Evolutionary conservation across 2,329 filamentous ascomycete species (phyloP).

Genomic region (Cercospora nicotianae): DNA sequence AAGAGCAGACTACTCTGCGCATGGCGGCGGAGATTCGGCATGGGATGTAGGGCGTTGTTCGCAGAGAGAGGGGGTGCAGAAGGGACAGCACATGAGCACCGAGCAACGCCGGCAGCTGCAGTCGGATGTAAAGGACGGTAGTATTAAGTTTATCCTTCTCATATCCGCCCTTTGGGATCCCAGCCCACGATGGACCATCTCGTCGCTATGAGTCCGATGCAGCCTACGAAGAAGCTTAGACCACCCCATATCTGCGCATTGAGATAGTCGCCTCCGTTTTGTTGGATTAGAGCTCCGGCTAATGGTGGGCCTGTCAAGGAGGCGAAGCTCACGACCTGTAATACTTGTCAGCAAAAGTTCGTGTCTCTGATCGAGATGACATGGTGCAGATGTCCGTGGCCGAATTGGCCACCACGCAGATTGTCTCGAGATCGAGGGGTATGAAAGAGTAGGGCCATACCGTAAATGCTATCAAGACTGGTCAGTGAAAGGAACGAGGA

Average conservation of each 20-base stretch:
- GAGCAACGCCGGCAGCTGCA: background rate
- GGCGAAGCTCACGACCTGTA: conserved; percentile 45
- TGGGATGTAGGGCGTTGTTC: background rate
- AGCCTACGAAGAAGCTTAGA: conserved; percentile 33
- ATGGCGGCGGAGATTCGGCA: background rate
- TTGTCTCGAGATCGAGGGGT: no score
- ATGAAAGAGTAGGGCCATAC: no score
- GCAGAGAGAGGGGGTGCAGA: background rate
- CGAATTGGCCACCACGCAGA: background rate
- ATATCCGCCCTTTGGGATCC: conserved; percentile 33
- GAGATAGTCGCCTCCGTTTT: conserved; percentile 44
- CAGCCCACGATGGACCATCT: conserved; percentile 35
- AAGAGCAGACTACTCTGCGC: background rate
- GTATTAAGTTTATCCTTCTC: background rate
- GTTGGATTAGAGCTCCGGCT: conserved; percentile 49
- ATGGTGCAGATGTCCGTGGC: background rate
- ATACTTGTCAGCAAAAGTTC: background rate
- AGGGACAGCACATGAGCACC: background rate
- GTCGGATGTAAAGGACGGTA: background rate
- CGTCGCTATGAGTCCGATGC: conserved; percentile 31
- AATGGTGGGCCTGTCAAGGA: conserved; percentile 50
- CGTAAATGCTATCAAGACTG: no score
- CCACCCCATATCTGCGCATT: conserved; percentile 50
- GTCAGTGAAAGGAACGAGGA: no score
- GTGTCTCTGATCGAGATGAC: background rate